Base-by-base conservation (phyloP, 129 eudicot genomes). In the Chrysanthemum seticuspe region DNA sequence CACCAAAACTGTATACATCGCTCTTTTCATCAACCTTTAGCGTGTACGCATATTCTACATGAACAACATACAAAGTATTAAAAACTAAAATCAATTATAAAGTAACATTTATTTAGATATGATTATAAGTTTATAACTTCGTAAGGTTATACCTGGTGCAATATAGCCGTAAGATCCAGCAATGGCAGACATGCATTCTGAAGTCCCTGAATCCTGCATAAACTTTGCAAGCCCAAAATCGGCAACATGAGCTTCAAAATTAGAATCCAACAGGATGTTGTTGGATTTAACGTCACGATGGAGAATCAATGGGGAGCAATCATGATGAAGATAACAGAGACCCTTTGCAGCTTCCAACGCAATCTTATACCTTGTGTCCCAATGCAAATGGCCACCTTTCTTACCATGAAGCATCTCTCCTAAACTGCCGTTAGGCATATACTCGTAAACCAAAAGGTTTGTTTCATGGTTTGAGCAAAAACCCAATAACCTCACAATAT, bases 121-220 rank as follows among this genome's bases (percentile, higher is more conserved):
- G 18, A 29, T 47, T 15, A 44, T 10, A 13, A 6, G 6, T n/a
- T 14, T 29, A 27, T 29, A 27, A 29, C 34, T 29, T 27, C 31
- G 14, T 36, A 14, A 58, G 6, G 6, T 59, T 13, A 55, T 87
- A 90, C 97, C 97, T 80, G 97, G 97, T 8, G 97, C 97, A 21
- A 90, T 90, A 68, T 90, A 90, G 9, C 97, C 97, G 62, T 90
- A 90, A 16, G 97, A 90, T 74, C 97, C 97, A 59, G 97, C 97
- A 83, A 90, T 90, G 34, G 97, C 97, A 36, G 97, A 90, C 97
- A 90, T 90, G 83, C 97, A 90, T 71, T 90, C 97, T 0, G 97
- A 90, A 50, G 97, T 78, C 27, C 97, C 97, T 0, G 97, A 87
- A 76, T 90, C 97, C 73, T 85, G 95, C 86, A 90, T 81, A 86